Evolutionary conservation across 305 asterid species (phyloP).

Genomic region (Fraxinus platypoda): DNA sequence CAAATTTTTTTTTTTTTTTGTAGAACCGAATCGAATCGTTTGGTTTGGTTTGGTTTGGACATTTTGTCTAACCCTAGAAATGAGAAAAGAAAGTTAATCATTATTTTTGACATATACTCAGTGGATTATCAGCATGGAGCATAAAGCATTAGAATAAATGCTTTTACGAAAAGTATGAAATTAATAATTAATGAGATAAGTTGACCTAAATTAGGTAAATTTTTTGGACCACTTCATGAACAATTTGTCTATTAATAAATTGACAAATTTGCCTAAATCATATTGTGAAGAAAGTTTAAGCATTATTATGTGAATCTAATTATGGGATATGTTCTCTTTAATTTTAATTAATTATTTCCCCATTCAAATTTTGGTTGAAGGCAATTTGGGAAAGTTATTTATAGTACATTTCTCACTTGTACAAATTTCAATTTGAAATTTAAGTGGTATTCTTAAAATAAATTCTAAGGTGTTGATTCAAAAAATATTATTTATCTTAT

Average conservation of each 20-base stretch:
- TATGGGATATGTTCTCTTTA: not conserved
- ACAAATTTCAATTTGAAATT: not conserved
- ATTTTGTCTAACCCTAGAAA: too few relatives aligned
- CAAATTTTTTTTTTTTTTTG: too few relatives aligned
- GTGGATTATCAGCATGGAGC: not conserved
- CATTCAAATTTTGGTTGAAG: not conserved
- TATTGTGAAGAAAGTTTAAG: not conserved
- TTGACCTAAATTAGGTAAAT: not conserved
- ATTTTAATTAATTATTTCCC: not conserved
- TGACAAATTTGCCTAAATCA: not conserved
- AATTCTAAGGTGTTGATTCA: not conserved
- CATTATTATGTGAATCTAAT: not conserved
- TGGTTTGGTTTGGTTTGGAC: too few relatives aligned
- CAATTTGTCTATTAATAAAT: not conserved
- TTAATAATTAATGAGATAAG: not conserved
- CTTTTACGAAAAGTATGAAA: not conserved
- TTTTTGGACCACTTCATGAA: not conserved
- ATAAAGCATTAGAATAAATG: not conserved
- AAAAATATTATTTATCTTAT: too few relatives aligned
- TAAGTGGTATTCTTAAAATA: too few relatives aligned
- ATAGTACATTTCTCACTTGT: not conserved
- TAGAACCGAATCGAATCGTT: too few relatives aligned
- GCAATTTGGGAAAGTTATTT: not conserved
- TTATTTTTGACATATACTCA: not conserved
- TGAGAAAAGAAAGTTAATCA: not conserved